Percentiles rank a stretch among this genome's conserved stretches.
Evolutionary conservation across 768 basidiomycete genomes (phyloP).

Genomic region (Phylloporus sp.): DNA sequence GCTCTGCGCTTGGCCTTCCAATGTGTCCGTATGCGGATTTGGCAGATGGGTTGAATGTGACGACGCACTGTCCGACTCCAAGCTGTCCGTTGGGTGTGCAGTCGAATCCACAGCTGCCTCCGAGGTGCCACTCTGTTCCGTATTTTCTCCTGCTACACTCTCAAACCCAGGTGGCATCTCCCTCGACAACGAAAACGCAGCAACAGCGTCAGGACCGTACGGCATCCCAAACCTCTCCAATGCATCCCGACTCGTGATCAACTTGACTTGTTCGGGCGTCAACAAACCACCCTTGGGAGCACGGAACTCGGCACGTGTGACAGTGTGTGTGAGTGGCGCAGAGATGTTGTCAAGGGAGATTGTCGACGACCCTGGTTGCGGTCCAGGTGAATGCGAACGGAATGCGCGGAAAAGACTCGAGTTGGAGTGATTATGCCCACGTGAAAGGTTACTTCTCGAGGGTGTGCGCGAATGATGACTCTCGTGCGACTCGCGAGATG

Average conservation of each 20-base stretch:
- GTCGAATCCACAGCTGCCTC: background rate
- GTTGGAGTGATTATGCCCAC: constrained; percentile 35
- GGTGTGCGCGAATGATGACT: constrained; percentile 20
- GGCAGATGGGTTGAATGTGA: background rate
- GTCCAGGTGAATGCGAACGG: constrained; percentile 38
- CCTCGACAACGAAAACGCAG: constrained; percentile 50
- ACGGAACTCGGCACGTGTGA: constrained; percentile 64
- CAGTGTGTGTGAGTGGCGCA: constrained; percentile 70
- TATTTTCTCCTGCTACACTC: constrained; percentile 1
- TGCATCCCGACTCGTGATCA: constrained; percentile 65
- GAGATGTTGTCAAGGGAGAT: constrained; percentile 76
- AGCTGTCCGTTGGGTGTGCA: background rate
- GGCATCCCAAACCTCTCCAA: constrained; percentile 71
- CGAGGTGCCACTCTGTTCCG: background rate
- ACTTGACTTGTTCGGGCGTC: constrained; percentile 54
- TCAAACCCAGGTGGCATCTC: constrained; percentile 51
- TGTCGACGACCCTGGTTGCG: constrained; percentile 54
- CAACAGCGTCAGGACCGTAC: constrained; percentile 68
- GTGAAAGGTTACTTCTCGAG: constrained; percentile 32
- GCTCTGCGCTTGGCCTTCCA: constrained; percentile 1
- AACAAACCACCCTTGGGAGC: constrained; percentile 46
- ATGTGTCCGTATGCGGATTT: too few relatives aligned
- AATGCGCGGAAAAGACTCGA: constrained; percentile 33
- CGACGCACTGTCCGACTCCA: background rate
- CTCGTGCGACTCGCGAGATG: constrained; percentile 22